Conservation (phyloP, 805 yeast genomes). For the Myxozyma udenii region DNA sequence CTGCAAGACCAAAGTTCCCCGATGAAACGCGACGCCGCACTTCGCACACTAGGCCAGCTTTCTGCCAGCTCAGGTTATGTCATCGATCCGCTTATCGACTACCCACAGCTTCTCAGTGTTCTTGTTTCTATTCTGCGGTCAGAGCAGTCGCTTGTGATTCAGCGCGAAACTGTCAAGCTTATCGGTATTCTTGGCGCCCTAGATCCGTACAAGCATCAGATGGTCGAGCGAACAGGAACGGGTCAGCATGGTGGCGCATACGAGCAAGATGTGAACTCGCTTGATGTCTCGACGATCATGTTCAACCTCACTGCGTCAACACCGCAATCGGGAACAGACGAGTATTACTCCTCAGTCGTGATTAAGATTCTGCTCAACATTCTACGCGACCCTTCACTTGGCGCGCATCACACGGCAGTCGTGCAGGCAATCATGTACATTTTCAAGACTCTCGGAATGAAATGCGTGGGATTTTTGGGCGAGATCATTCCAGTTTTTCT, state of each 20-base stretch:
- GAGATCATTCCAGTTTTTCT: constrained; percentile 86
- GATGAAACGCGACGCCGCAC: constrained; percentile 82
- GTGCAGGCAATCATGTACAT: constrained; percentile 93
- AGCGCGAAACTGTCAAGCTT: constrained; percentile 83
- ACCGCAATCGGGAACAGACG: constrained; percentile 79
- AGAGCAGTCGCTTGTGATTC: constrained; percentile 68
- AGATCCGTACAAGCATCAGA: constrained; percentile 94
- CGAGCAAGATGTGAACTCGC: constrained; percentile 84
- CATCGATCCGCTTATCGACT: constrained; percentile 85
- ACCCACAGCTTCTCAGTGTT: constrained; percentile 83
- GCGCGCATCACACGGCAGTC: constrained; percentile 83
- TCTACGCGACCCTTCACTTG: constrained; percentile 77
- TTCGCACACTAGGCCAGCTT: constrained; percentile 81
- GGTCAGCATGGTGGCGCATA: constrained; percentile 31
- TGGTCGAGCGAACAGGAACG: constrained; percentile 65
- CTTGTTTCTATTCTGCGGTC: constrained; percentile 76
- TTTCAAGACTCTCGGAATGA: constrained; percentile 80
- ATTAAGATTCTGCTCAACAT: constrained; percentile 80
- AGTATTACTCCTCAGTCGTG: constrained; percentile 93
- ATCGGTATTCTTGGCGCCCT: constrained; percentile 94
- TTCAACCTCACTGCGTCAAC: constrained; percentile 80
- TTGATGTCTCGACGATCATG: constrained; percentile 63
- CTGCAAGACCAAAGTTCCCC: constrained; percentile 92
- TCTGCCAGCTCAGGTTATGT: constrained; percentile 93
- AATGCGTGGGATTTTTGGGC: constrained; percentile 85